Evolutionary conservation across 306 rosid genomes (phyloP).

Genomic region (Heteromeles arbutifolia): DNA sequence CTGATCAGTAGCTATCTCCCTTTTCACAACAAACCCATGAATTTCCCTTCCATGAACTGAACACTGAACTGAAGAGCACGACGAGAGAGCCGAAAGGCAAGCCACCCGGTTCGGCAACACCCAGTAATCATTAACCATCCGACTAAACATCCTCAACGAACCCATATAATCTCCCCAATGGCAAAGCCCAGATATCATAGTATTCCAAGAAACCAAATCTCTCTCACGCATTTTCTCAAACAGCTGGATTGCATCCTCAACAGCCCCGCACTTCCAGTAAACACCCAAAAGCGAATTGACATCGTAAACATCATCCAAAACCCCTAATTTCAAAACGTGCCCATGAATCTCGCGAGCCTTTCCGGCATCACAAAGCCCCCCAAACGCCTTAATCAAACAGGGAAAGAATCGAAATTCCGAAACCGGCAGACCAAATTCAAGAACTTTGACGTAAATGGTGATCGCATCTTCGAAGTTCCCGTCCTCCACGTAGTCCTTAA

Average conservation of each 20-base stretch:
- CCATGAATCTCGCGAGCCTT: slow-evolving; percentile 32
- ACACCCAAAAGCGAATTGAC: slow-evolving; percentile 31
- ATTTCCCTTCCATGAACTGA: slow-evolving; percentile 26
- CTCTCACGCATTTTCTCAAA: slow-evolving; percentile 23
- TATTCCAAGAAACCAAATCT: slow-evolving; percentile 34
- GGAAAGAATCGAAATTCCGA: slow-evolving; percentile 31
- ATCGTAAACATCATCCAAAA: slow-evolving; percentile 28
- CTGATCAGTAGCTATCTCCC: slow-evolving; percentile 24
- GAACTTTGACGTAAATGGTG: slow-evolving; percentile 19
- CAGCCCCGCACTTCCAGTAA: slow-evolving; percentile 24
- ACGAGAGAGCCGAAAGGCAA: slow-evolving; percentile 28
- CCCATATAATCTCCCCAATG: slow-evolving; percentile 20
- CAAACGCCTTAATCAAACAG: slow-evolving; percentile 34
- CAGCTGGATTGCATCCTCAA: slow-evolving; percentile 12
- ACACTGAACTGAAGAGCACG: slow-evolving; percentile 17
- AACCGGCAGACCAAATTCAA: slow-evolving; percentile 22
- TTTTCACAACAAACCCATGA: slow-evolving; percentile 32
- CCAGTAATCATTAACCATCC: slow-evolving; percentile 18
- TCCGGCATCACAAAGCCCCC: slow-evolving; percentile 17
- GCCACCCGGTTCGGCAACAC: slow-evolving; percentile 32
- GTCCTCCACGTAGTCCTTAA: slow-evolving; percentile 14
- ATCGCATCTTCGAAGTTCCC: slow-evolving; percentile 28
- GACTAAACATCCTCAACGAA: slow-evolving; percentile 14
- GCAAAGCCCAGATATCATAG: slow-evolving; percentile 32
- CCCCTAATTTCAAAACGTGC: slow-evolving; percentile 31